Conservation (phyloP, 2,329 filamentous ascomycete genomes). For the Fonsecaea monophora region DNA sequence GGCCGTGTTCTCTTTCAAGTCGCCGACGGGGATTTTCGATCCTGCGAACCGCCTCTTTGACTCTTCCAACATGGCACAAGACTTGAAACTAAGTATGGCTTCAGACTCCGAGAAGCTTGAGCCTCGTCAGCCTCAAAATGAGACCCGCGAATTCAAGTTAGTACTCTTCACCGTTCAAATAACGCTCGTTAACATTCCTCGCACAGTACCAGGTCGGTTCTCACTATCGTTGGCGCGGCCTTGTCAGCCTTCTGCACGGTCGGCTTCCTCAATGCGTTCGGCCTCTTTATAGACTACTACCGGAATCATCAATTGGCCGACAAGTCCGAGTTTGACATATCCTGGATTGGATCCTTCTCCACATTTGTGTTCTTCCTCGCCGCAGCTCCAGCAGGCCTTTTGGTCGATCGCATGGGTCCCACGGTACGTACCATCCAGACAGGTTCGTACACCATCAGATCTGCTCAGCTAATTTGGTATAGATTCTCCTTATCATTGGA, state of each 20-base stretch:
- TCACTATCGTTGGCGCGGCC: slow-evolving; percentile 44
- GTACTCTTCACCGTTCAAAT: neutral
- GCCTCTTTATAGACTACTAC: slow-evolving; percentile 56
- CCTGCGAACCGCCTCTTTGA: neutral
- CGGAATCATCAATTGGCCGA: slow-evolving; percentile 46
- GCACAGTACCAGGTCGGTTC: slow-evolving; percentile 41
- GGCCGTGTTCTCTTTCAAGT: neutral
- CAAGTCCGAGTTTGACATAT: slow-evolving; percentile 46
- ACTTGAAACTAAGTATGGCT: neutral
- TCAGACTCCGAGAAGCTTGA: neutral
- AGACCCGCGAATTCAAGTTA: slow-evolving; percentile 22
- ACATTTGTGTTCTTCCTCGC: slow-evolving; percentile 48
- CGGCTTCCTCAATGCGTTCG: slow-evolving; percentile 50
- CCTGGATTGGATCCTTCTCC: slow-evolving; percentile 54
- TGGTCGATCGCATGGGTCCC: slow-evolving; percentile 54
- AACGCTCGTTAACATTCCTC: neutral
- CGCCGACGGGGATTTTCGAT: neutral
- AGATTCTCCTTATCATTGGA: slow-evolving; percentile 26
- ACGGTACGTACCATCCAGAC: slow-evolving; percentile 42
- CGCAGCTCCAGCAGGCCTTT: slow-evolving; percentile 48
- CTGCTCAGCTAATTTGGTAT: slow-evolving; percentile 11
- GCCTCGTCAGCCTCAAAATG: neutral
- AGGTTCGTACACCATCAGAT: neutral
- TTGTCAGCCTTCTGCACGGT: slow-evolving; percentile 47
- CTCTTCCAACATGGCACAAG: slow-evolving; percentile 5